These are phyloP conservation scores for Dendrocalamus sinicus DNA, from an alignment of 176 grass and related monocot genomes.

Conservation along the genomic window DNA sequence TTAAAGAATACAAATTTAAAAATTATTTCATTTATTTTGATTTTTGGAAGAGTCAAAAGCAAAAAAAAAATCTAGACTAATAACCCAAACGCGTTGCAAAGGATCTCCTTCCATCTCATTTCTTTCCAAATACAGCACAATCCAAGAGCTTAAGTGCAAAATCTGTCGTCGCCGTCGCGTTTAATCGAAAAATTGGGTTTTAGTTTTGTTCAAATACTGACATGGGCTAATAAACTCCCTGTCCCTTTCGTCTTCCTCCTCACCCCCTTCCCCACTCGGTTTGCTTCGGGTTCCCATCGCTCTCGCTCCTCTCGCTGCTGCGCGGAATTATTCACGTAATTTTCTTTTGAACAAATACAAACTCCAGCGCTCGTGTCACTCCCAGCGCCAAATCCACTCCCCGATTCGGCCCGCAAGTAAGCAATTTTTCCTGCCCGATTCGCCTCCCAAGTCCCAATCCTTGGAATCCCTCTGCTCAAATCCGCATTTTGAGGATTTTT, in stretches of 20 bases:
- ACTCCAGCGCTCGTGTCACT: conserved; percentile 22
- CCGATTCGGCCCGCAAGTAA: conserved; percentile 39
- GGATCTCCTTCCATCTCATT: neutral
- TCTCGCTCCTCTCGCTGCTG: conserved; percentile 20
- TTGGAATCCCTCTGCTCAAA: conserved; percentile 17
- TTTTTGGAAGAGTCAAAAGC: too few relatives aligned
- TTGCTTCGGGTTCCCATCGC: conserved; percentile 33
- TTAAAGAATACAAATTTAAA: too few relatives aligned
- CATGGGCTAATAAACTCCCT: conserved; percentile 38
- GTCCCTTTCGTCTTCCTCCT: conserved; percentile 35
- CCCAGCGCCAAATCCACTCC: conserved; percentile 15
- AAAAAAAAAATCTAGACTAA: too few relatives aligned
- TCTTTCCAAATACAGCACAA: neutral
- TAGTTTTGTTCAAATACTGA: neutral
- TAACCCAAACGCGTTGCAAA: neutral
- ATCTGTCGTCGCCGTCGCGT: conserved; percentile 14
- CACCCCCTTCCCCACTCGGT: neutral
- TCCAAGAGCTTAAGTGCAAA: conserved; percentile 25
- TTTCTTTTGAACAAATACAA: conserved; percentile 39
- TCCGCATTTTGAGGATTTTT: conserved; percentile 16
- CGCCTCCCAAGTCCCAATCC: conserved; percentile 23
- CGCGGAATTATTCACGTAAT: conserved; percentile 3
- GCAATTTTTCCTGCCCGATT: conserved; percentile 20
- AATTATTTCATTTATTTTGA: too few relatives aligned
- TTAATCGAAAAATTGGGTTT: conserved; percentile 44